Percentiles rank a stretch among this genome's conserved stretches.
These are phyloP conservation scores for Phoenix dactylifera DNA, from an alignment of 176 grass and related monocot species.

Conservation along the genomic window DNA sequence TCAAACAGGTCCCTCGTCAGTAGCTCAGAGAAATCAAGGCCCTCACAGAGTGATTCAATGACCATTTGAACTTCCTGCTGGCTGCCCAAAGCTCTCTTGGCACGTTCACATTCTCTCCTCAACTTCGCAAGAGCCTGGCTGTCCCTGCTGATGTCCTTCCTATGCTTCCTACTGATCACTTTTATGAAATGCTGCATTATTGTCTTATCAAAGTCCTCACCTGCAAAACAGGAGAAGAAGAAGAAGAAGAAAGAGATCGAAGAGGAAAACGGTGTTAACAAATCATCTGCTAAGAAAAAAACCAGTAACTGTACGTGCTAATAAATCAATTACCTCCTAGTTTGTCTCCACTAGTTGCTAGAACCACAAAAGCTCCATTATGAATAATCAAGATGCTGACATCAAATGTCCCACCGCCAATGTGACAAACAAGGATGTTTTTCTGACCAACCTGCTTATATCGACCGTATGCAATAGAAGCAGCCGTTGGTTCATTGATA, in stretches of 20 bases:
- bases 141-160: constrained; percentile 70
- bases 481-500: constrained; percentile 72
- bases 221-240: background rate
- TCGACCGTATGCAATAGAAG: constrained; percentile 69
- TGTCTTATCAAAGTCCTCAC: constrained; percentile 77
- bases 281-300: no score
- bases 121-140: constrained; percentile 64
- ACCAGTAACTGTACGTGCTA: no score
- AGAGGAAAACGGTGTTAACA: no score
- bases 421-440: constrained; percentile 81
- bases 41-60: constrained; percentile 61
- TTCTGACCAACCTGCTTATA: constrained; percentile 61
- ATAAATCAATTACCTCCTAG: constrained; percentile 46
- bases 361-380: constrained; percentile 73
- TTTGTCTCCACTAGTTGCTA: constrained; percentile 70
- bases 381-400: constrained; percentile 69
- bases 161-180: constrained; percentile 69
- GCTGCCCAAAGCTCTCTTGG: constrained; percentile 70
- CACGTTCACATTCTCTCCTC: constrained; percentile 64
- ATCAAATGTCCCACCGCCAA: constrained; percentile 79
- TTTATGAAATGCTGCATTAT: constrained; percentile 79
- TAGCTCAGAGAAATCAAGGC: constrained; percentile 62
- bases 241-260: no score
- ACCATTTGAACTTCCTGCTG: constrained; percentile 64
- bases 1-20: constrained; percentile 60